Conservation (phyloP, 179 eudicot genomes). For the Drosera spatulata region DNA sequence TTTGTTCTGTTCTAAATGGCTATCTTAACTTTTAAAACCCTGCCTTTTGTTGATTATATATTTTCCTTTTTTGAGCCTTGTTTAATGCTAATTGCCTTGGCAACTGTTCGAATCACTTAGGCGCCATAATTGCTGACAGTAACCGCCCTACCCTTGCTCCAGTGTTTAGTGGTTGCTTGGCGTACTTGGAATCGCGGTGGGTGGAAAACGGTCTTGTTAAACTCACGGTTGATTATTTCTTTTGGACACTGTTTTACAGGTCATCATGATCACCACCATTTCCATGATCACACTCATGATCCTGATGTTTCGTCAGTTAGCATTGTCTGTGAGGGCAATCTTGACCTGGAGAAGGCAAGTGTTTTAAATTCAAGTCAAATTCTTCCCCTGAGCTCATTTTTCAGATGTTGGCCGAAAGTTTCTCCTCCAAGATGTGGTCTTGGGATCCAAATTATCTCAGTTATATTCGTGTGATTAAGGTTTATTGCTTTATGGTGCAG, state of each 20-base stretch:
- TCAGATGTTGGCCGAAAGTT: background rate
- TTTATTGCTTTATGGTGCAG: slow-evolving; percentile 13
- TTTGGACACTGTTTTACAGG: slow-evolving; percentile 33
- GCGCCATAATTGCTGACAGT: too few relatives aligned
- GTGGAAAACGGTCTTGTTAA: too few relatives aligned
- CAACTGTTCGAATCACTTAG: too few relatives aligned
- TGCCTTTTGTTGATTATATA: background rate
- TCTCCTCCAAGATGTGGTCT: background rate
- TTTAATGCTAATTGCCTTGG: too few relatives aligned
- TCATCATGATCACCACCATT: slow-evolving; percentile 72
- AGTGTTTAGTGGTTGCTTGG: too few relatives aligned
- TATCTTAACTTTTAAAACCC: background rate
- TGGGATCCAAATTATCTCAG: too few relatives aligned
- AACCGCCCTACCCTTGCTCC: too few relatives aligned
- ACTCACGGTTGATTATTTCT: background rate
- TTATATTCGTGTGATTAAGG: background rate
- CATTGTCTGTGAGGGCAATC: slow-evolving; percentile 95
- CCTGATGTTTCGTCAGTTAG: slow-evolving; percentile 90
- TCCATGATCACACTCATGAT: slow-evolving; percentile 90
- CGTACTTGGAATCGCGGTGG: too few relatives aligned
- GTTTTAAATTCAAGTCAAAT: background rate
- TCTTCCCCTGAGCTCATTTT: too few relatives aligned
- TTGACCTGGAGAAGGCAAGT: slow-evolving; percentile 85
- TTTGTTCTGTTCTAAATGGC: background rate
- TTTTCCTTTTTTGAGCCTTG: background rate